Evolutionary conservation across 2,329 filamentous ascomycete species (phyloP).

Genomic region (Pyricularia sp.): DNA sequence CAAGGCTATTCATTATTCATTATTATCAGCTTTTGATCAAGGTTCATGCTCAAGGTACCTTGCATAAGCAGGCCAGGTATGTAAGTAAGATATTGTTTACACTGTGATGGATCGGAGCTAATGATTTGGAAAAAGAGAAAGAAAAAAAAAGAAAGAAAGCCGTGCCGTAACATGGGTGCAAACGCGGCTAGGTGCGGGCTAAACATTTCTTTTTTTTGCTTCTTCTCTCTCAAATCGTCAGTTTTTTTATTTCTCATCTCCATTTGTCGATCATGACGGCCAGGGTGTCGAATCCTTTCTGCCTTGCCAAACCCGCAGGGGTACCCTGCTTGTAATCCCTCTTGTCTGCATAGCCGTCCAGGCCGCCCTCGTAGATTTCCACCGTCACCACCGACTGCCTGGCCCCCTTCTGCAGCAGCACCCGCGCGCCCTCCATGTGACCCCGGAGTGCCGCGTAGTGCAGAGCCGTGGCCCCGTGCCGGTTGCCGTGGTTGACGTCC

Average conservation of each 20-base stretch:
- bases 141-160: too few species aligned
- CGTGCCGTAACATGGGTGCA: background rate
- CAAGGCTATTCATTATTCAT: too few species aligned
- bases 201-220: background rate
- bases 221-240: too few species aligned
- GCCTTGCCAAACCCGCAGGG: slow-evolving; percentile 12
- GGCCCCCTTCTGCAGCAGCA: slow-evolving; percentile 12
- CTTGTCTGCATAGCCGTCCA: slow-evolving; percentile 8
- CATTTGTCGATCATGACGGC: background rate
- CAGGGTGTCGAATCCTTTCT: slow-evolving; percentile 7
- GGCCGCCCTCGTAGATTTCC: slow-evolving; percentile 9
- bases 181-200: background rate
- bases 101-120: background rate
- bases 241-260: background rate
- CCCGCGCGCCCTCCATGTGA: slow-evolving; percentile 4
- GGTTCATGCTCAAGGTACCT: too few species aligned
- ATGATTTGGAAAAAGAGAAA: background rate
- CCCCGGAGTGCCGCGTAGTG: slow-evolving; percentile 12
- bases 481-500: slow-evolving; percentile 12
- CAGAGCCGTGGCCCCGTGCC: slow-evolving; percentile 13
- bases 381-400: slow-evolving; percentile 9
- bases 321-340: slow-evolving; percentile 13
- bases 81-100: background rate
- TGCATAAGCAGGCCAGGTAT: background rate
- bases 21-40: too few species aligned